Evolutionary conservation across 148 eudicot species (phyloP).

Genomic region (Vaccinium corymbosum): DNA sequence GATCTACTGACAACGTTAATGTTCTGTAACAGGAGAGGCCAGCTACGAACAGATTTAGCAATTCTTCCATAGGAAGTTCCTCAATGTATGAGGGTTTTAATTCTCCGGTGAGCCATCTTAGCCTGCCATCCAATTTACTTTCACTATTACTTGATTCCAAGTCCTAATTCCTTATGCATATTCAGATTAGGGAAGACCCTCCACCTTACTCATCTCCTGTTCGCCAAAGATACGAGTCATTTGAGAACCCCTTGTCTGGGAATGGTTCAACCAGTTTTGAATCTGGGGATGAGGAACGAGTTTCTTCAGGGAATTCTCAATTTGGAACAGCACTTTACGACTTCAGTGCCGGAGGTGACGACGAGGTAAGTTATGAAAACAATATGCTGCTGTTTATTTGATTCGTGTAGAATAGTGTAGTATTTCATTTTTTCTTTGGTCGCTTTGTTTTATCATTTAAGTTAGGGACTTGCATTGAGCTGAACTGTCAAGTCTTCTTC

Average conservation of each 20-base stretch:
- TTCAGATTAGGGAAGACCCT: constrained; percentile 91
- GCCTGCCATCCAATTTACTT: background rate
- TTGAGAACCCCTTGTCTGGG: constrained; percentile 91
- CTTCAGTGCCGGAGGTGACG: constrained; percentile 98
- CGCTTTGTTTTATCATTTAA: background rate
- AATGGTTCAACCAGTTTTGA: constrained; percentile 59
- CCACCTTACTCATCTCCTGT: constrained; percentile 75
- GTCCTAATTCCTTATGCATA: constrained; percentile 24
- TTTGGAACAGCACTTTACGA: constrained; percentile 88
- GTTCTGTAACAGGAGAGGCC: constrained; percentile 53
- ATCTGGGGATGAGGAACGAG: constrained; percentile 66
- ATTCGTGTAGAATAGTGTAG: background rate
- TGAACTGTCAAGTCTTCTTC: background rate
- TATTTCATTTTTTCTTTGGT: background rate
- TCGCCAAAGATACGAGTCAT: constrained; percentile 64
- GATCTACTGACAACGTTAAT: background rate
- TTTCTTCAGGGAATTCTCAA: constrained; percentile 55
- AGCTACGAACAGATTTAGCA: constrained; percentile 46
- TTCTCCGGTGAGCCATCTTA: constrained; percentile 62
- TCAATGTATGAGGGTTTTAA: constrained; percentile 52
- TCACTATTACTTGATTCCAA: background rate
- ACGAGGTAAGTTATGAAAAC: constrained; percentile 55
- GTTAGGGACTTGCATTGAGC: background rate
- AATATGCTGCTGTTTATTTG: background rate
- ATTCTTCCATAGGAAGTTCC: constrained; percentile 42